Evolutionary conservation across 2,329 filamentous ascomycete species (phyloP).

Genomic region (Aureobasidium sp.): DNA sequence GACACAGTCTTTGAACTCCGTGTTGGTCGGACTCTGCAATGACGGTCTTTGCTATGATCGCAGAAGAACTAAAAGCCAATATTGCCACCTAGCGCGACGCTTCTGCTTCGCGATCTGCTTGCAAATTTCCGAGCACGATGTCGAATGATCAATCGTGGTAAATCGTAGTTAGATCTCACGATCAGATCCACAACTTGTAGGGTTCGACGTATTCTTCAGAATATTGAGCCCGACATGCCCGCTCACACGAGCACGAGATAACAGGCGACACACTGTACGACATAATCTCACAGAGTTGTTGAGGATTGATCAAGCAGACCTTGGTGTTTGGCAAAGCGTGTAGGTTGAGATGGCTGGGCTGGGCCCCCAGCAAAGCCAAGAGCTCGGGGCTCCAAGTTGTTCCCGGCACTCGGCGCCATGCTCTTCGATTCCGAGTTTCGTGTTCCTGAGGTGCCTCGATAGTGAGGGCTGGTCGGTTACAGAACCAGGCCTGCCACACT

Average conservation of each 20-base stretch:
- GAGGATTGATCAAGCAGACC: neutral
- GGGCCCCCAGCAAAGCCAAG: slow-evolving; percentile 20
- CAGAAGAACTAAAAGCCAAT: neutral
- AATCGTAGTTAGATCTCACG: neutral
- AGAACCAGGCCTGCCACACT: neutral
- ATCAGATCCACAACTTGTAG: no score
- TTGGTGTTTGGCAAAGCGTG: slow-evolving; percentile 3
- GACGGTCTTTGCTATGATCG: no score
- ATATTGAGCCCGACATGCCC: neutral
- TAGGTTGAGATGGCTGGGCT: slow-evolving; percentile 18
- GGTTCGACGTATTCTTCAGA: neutral
- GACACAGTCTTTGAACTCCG: no score
- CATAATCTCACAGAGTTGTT: neutral
- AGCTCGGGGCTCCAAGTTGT: slow-evolving; percentile 17
- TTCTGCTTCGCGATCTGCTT: slow-evolving; percentile 5
- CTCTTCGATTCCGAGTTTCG: neutral
- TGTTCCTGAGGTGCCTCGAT: neutral
- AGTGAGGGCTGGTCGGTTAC: neutral
- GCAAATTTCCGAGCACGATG: slow-evolving; percentile 16
- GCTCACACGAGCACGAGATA: no score
- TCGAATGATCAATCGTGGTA: neutral
- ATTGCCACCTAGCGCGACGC: neutral
- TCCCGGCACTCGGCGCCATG: slow-evolving; percentile 17
- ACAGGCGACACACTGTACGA: neutral
- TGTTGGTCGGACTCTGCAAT: neutral